These are phyloP conservation scores for Rhynchosporium secalis DNA, from an alignment of 2,329 filamentous ascomycete species.

Conservation along the genomic window DNA sequence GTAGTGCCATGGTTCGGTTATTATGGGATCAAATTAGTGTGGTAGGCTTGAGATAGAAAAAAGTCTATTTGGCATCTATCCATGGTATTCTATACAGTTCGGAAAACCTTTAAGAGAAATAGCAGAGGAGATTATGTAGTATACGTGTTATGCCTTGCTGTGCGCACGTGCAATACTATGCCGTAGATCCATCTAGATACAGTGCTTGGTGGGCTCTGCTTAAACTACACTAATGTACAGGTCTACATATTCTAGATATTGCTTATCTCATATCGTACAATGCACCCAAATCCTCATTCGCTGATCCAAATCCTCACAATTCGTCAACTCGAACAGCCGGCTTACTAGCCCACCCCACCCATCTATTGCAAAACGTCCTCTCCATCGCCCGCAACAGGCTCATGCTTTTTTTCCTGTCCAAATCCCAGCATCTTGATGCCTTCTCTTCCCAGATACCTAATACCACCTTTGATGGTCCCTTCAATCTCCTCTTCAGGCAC, in stretches of 20 bases:
- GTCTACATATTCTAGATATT: neutral
- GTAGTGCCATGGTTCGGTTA: neutral
- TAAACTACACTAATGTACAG: conserved; percentile 12
- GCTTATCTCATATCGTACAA: conserved; percentile 15
- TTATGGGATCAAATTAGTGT: conserved; percentile 5
- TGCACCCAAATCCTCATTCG: neutral
- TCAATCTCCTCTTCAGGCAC: conserved; percentile 69
- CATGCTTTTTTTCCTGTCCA: conserved; percentile 27
- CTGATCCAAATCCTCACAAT: neutral
- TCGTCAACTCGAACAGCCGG: neutral
- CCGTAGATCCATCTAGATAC: conserved; percentile 6
- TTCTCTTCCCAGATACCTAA: conserved; percentile 50
- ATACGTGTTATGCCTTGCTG: conserved; percentile 9
- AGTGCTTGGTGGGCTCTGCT: neutral
- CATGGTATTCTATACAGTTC: neutral
- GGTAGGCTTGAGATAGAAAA: conserved; percentile 32
- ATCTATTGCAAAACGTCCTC: conserved; percentile 15
- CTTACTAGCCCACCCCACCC: neutral
- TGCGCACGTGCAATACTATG: conserved; percentile 8
- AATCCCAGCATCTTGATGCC: conserved; percentile 30
- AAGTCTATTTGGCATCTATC: conserved; percentile 27
- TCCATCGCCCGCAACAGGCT: conserved; percentile 17
- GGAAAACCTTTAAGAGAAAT: neutral
- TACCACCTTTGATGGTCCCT: conserved; percentile 64
- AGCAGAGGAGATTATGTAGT: conserved; percentile 31